Percentiles rank a stretch among this genome's conserved stretches.
Evolutionary conservation across 768 basidiomycete genomes (phyloP).

Genomic region (Psilocybe azurescens): DNA sequence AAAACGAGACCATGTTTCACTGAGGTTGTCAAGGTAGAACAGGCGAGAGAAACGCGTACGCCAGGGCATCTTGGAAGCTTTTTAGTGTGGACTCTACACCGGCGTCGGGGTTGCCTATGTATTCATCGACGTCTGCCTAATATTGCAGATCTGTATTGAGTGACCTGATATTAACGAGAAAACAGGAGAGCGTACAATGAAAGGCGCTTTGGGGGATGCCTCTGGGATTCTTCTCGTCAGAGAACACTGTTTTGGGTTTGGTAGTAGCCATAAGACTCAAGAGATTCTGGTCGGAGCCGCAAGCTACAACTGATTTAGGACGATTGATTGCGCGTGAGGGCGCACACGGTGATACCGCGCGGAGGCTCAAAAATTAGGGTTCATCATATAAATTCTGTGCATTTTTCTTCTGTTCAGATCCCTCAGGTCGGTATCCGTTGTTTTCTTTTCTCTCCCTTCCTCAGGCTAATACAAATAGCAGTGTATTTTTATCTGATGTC

Average conservation of each 20-base stretch:
- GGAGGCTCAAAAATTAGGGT: conserved; percentile 21
- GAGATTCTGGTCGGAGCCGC: neutral
- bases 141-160: no score
- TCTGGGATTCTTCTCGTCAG: conserved; percentile 75
- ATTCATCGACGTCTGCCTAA: conserved; percentile 89
- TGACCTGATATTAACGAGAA: neutral
- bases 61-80: conserved; percentile 89
- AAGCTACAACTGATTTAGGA: neutral
- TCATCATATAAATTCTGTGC: conserved; percentile 11
- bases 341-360: conserved; percentile 29
- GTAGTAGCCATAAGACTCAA: conserved; percentile 27
- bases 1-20: conserved; percentile 29
- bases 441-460: conserved; percentile 3
- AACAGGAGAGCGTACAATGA: conserved; percentile 65
- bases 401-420: conserved; percentile 25
- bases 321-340: neutral
- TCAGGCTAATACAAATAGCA: conserved; percentile 3
- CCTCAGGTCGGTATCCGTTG: conserved; percentile 27
- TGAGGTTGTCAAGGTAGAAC: conserved; percentile 16
- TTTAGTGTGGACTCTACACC: conserved; percentile 81
- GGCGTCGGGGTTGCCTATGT: conserved; percentile 78
- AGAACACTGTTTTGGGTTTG: conserved; percentile 35
- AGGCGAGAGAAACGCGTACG: conserved; percentile 60
- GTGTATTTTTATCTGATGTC: conserved; percentile 58
- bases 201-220: conserved; percentile 97